A percentile compares a stretch with the other conserved stretches of the same genome.
Conservation (phyloP, 2,329 filamentous ascomycete genomes). For the Metarhizium anisopliae region DNA sequence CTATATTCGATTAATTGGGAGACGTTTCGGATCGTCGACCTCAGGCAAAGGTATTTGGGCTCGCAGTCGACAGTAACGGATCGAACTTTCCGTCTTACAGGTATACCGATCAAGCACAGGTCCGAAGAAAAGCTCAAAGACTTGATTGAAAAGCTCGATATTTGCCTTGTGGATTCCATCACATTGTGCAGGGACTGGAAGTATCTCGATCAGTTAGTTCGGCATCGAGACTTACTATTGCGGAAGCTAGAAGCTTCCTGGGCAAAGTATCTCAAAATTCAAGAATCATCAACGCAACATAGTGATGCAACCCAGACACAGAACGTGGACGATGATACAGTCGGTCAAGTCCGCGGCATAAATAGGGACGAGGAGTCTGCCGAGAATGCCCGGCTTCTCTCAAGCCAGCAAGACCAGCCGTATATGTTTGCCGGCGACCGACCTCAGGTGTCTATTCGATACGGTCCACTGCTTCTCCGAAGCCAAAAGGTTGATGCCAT, state of each 20-base stretch:
- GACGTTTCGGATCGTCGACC: slow-evolving; percentile 75
- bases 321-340: slow-evolving; percentile 4
- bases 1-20: slow-evolving; percentile 76
- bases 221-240: slow-evolving; percentile 54
- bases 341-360: slow-evolving; percentile 21
- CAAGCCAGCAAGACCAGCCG: slow-evolving; percentile 27
- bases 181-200: slow-evolving; percentile 83
- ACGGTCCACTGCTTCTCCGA: slow-evolving; percentile 65
- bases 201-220: slow-evolving; percentile 66
- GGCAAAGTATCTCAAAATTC: slow-evolving; percentile 50
- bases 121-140: slow-evolving; percentile 77
- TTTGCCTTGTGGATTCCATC: slow-evolving; percentile 84
- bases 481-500: slow-evolving; percentile 78
- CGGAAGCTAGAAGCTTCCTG: slow-evolving; percentile 74
- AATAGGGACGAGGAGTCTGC: slow-evolving; percentile 33
- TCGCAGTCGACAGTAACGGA: slow-evolving; percentile 94
- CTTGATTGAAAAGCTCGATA: slow-evolving; percentile 77
- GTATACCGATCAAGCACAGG: slow-evolving; percentile 70
- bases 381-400: slow-evolving; percentile 53
- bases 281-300: slow-evolving; percentile 11
- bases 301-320: slow-evolving; percentile 7
- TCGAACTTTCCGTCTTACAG: slow-evolving; percentile 82
- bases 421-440: slow-evolving; percentile 35
- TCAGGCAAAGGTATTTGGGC: slow-evolving; percentile 84
- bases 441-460: slow-evolving; percentile 68